These are phyloP conservation scores for Pulveroboletus sp. DNA, from an alignment of 768 basidiomycete species.

Conservation along the genomic window DNA sequence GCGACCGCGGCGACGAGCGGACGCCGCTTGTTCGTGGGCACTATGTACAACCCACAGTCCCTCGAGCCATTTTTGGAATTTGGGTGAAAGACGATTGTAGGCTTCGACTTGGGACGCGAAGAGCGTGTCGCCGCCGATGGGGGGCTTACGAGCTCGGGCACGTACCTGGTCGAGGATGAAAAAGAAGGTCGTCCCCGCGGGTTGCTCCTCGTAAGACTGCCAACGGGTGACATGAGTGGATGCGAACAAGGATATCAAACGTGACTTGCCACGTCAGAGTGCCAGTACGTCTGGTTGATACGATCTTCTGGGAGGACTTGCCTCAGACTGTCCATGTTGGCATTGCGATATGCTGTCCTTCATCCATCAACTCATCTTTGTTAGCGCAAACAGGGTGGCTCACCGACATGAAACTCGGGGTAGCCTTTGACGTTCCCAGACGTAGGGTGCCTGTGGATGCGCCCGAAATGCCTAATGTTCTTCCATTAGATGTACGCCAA, in stretches of 20 bases:
- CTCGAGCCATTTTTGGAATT: constrained; percentile 56
- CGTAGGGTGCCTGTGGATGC: constrained; percentile 44
- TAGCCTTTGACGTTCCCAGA: constrained; percentile 53
- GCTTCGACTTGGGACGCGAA: constrained; percentile 59
- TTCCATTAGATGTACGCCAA: background rate
- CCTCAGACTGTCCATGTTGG: constrained; percentile 39
- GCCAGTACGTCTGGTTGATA: constrained; percentile 45
- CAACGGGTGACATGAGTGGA: background rate
- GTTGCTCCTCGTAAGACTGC: constrained; percentile 52
- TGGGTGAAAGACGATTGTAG: constrained; percentile 55
- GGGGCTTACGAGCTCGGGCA: constrained; percentile 18
- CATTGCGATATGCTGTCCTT: constrained; percentile 48
- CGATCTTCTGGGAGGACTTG: constrained; percentile 43
- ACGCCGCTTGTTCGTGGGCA: constrained; percentile 50
- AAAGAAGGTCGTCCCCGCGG: constrained; percentile 56
- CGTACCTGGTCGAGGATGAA: constrained; percentile 49
- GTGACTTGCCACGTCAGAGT: constrained; percentile 49
- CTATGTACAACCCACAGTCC: constrained; percentile 57
- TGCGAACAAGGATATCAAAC: background rate
- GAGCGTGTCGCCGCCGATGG: constrained; percentile 51
- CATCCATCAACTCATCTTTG: background rate
- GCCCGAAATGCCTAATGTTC: constrained; percentile 39
- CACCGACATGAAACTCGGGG: constrained; percentile 59
- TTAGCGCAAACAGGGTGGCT: constrained; percentile 11
- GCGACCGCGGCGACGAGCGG: constrained; percentile 40